Percentiles rank a stretch among this genome's conserved stretches.
phyloP scores from a whole-genome alignment of 2,329 filamentous ascomycete species.

The Exophiala sideris region DNA sequence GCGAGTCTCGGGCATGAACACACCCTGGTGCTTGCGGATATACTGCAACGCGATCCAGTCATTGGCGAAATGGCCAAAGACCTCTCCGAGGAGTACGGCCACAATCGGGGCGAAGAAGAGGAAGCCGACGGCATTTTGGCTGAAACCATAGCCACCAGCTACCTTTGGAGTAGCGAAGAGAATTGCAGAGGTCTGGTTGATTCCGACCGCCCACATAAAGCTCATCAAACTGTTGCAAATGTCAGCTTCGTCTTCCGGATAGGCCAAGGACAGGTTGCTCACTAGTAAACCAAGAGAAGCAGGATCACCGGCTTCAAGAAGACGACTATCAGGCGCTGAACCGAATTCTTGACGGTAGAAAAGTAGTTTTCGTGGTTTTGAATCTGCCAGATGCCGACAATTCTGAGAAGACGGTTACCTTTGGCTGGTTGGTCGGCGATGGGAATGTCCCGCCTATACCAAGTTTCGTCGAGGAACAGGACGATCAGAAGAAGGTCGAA shows the following conservation, averaged over 20 bases:
- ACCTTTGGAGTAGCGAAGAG: constrained; percentile 44
- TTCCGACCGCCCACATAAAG: constrained; percentile 44
- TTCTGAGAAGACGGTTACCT: constrained; percentile 26
- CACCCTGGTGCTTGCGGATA: constrained; percentile 45
- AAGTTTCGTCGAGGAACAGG: constrained; percentile 36
- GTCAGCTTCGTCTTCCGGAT: no score
- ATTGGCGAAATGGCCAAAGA: constrained; percentile 55
- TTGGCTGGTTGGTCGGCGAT: constrained; percentile 18
- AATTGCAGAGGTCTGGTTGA: constrained; percentile 54
- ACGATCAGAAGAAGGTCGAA: constrained; percentile 32
- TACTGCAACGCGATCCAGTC: constrained; percentile 47
- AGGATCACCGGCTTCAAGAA: constrained; percentile 38
- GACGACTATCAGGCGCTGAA: constrained; percentile 34
- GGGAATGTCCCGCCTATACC: constrained; percentile 32
- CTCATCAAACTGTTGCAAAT: no score
- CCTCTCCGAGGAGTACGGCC: constrained; percentile 52
- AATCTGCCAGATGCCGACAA: constrained; percentile 29
- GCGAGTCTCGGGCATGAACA: constrained; percentile 55
- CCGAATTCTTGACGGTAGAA: constrained; percentile 31
- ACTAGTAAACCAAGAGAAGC: constrained; percentile 35
- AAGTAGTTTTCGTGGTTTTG: constrained; percentile 27
- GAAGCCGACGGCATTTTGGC: constrained; percentile 47
- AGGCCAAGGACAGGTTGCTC: no score
- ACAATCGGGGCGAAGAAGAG: constrained; percentile 59
- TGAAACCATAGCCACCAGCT: constrained; percentile 44